These are phyloP conservation scores for Strobilomyces dryophilus DNA, from an alignment of 768 basidiomycete genomes.

Conservation along the genomic window DNA sequence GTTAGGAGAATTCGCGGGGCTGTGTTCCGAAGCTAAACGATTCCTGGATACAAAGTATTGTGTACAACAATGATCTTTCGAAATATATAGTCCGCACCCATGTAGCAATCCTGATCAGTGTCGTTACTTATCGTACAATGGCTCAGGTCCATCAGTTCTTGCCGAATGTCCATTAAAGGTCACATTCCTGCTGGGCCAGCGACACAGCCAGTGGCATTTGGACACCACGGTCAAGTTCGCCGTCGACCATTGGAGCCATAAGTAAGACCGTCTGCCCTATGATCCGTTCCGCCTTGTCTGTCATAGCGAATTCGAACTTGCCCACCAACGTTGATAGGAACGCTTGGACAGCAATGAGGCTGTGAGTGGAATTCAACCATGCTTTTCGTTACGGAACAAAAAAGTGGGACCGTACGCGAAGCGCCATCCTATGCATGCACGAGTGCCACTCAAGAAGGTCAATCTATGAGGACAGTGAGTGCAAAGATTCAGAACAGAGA, in stretches of 20 bases:
- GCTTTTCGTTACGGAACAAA: not conserved
- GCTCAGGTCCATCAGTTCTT: no score
- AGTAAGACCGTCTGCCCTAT: not conserved
- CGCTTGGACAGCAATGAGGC: not conserved
- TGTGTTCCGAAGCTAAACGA: not conserved
- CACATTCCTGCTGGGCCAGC: not conserved
- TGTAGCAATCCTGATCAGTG: not conserved
- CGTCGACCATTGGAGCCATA: not conserved
- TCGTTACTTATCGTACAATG: no score
- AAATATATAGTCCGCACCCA: not conserved
- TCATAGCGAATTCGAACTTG: not conserved
- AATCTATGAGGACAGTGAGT: conserved; percentile 1
- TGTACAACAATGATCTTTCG: not conserved
- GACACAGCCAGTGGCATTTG: not conserved
- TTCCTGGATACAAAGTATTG: not conserved
- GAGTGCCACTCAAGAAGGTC: conserved; percentile 15
- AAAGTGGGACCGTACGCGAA: conserved; percentile 19
- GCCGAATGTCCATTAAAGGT: no score
- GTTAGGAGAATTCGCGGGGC: not conserved
- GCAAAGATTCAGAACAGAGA: no score
- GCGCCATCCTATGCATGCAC: conserved; percentile 25
- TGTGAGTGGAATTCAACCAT: not conserved
- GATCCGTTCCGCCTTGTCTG: not conserved
- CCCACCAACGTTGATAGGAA: not conserved
- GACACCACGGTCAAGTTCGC: not conserved